Evolutionary conservation across 495 filamentous ascomycete species (phyloP).

Genomic region (Neurospora pannonica): DNA sequence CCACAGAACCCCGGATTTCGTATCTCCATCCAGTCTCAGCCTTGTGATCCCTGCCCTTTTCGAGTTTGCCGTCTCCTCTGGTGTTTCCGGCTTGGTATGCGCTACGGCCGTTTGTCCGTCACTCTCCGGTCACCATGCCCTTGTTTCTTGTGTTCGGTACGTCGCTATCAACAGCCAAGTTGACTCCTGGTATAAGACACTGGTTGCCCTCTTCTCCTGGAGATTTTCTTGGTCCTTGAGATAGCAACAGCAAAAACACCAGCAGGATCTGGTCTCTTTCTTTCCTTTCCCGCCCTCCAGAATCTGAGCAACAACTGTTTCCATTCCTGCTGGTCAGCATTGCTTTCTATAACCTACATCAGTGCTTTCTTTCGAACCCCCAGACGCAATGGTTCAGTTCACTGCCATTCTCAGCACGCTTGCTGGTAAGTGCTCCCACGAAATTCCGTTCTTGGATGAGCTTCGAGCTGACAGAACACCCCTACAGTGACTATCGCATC

Average conservation of each 20-base stretch:
- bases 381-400: neutral
- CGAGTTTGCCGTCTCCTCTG: neutral
- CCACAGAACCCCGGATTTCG: neutral
- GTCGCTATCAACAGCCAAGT: neutral
- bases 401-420: neutral
- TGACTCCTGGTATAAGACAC: neutral
- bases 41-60: neutral
- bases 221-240: neutral
- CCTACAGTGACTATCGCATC: constrained; percentile 41
- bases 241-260: neutral
- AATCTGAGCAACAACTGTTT: neutral
- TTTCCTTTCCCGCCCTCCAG: neutral
- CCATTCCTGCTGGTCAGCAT: neutral
- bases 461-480: neutral
- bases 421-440: neutral
- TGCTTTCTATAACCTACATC: neutral
- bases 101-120: neutral
- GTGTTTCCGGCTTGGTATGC: neutral
- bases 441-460: neutral
- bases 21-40: neutral
- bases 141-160: neutral
- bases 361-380: neutral
- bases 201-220: neutral
- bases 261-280: neutral
- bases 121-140: neutral